Evolutionary conservation across 805 yeast genomes (phyloP), one percentile per base, ranked within the genome.

Genomic region (Monosporozyma aerobia): DNA sequence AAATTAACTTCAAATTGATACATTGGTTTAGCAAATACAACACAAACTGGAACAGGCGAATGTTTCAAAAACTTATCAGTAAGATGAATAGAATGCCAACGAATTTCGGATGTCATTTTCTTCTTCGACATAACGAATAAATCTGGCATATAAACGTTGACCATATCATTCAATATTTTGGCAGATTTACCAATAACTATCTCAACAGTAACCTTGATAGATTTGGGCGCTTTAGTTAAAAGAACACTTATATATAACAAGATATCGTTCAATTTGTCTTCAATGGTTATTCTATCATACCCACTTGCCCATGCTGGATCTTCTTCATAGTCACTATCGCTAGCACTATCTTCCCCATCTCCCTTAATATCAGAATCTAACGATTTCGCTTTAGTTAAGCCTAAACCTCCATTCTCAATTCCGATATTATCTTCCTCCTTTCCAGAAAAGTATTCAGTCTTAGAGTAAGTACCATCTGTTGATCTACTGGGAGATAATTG

Each of bases 131-230:
- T 55, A 1, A 66, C 63, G 32, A 63, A 56, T 25, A 69, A 51
- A 51, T 69, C 69, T 16, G 72, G 72, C 3, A 59, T 56, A 51
- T 69, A 67, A 10, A 63, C 62, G 54, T 67, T 66, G 8, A 62
- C 57, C 43, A 69, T 65, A 45, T 67, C 69, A 19, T 58, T 43
- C 19, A 68, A 47, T 5, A 61, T 53, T 46, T 61, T 54, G 29
- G 55, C 55, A 0, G 65, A 62, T 39, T 56, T 59, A 10, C 69
- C 71, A 13, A 69, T 48, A 2, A 61, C 61, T n/a, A 68, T 57
- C 47, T 68, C 72, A 22, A 68, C 63, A 3, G 71, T 66, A 13
- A 68, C 51, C 49, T 67, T 69, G n/a, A 69, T 56, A 6, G 61
- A 53, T 39, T 59, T 61, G 3, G 55, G 53, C 2, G 44, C 45